phyloP scores from a whole-genome alignment of 139 green algal species.

The Penium margaritaceum region DNA sequence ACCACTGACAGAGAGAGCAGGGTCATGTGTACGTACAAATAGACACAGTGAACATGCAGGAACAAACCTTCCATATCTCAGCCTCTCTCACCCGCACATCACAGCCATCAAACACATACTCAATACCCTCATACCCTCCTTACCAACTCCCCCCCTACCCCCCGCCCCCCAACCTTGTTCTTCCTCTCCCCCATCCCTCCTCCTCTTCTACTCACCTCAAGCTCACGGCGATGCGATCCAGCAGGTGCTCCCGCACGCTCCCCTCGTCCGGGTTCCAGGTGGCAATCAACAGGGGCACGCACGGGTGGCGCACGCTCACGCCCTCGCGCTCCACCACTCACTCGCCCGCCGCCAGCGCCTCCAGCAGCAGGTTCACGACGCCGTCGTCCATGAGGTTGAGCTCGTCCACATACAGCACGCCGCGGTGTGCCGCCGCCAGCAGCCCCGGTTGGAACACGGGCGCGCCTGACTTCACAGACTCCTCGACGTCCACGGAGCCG shows the following conservation, averaged over 20 bases:
- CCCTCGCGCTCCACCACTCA: slow-evolving; percentile 93
- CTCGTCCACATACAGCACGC: slow-evolving; percentile 79
- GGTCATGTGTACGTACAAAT: no score
- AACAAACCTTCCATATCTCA: no score
- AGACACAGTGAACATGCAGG: no score
- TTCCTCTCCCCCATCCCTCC: no score
- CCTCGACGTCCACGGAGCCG: slow-evolving; percentile 94
- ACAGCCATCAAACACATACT: not conserved
- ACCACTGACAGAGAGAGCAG: no score
- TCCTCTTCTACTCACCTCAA: slow-evolving; percentile 68
- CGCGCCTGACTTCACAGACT: slow-evolving; percentile 86
- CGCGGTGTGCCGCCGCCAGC: slow-evolving; percentile 83
- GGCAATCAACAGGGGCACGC: slow-evolving; percentile 77
- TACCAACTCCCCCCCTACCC: no score
- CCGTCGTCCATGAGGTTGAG: slow-evolving; percentile 92
- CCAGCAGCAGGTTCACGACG: slow-evolving; percentile 91
- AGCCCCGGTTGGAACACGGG: slow-evolving; percentile 92
- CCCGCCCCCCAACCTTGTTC: no score
- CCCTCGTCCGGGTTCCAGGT: slow-evolving; percentile 92
- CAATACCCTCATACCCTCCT: not conserved
- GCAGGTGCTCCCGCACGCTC: slow-evolving; percentile 80
- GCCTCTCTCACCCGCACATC: not conserved
- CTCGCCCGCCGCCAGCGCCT: slow-evolving; percentile 77
- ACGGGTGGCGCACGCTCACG: slow-evolving; percentile 87
- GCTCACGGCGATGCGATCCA: slow-evolving; percentile 88